Conservation (phyloP, 2,329 filamentous ascomycete species). For the Clonostachys byssicola region DNA sequence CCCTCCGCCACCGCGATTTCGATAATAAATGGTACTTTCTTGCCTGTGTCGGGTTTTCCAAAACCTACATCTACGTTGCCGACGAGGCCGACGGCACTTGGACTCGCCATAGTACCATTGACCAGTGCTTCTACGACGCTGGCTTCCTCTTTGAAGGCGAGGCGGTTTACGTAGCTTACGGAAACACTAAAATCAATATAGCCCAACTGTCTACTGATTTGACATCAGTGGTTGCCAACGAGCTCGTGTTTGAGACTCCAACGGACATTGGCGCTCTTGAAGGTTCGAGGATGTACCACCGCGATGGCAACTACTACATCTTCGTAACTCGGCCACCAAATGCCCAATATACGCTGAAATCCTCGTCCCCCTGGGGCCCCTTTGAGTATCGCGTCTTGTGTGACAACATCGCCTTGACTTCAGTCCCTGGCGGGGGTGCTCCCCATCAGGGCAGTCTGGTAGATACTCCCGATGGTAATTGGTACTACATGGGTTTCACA, state of each 20-base stretch:
- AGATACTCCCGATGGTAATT: conserved; percentile 40
- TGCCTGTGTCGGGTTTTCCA: conserved; percentile 42
- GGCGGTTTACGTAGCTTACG: conserved; percentile 52
- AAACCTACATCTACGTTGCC: conserved; percentile 48
- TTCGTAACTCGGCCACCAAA: conserved; percentile 38
- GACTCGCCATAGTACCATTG: conserved; percentile 24
- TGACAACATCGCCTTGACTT: conserved; percentile 22
- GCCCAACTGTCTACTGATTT: conserved; percentile 44
- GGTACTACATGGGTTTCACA: conserved; percentile 53
- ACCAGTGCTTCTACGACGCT: conserved; percentile 49
- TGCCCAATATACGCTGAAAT: conserved; percentile 41
- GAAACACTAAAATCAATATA: conserved; percentile 39
- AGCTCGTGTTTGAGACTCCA: conserved; percentile 19
- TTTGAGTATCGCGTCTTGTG: conserved; percentile 37
- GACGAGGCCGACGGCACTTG: conserved; percentile 31
- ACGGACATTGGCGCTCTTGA: conserved; percentile 32
- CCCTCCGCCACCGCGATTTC: conserved; percentile 41
- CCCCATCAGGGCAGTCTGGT: conserved; percentile 51
- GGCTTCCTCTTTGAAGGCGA: conserved; percentile 51
- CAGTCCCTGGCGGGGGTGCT: conserved; percentile 35
- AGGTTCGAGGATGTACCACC: conserved; percentile 50
- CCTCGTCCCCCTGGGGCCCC: conserved; percentile 39
- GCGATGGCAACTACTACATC: conserved; percentile 50
- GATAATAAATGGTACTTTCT: conserved; percentile 48
- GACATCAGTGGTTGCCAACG: conserved; percentile 33